phyloP scores from a whole-genome alignment of 345 rosid species.

The Corymbia maculata region DNA sequence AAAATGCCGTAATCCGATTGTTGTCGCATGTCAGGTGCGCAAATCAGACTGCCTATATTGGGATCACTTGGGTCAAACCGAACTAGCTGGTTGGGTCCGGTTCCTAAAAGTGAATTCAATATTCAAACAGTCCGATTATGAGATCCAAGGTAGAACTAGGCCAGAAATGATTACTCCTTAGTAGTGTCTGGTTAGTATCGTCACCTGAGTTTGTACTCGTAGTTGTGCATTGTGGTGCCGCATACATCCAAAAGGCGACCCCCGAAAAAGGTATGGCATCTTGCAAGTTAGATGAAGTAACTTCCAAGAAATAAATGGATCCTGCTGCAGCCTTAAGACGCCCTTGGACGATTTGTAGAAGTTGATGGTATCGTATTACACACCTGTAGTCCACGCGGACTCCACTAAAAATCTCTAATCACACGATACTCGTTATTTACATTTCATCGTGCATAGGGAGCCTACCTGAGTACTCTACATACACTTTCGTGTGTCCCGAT shows the following conservation, averaged over 20 bases:
- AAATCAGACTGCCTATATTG: no score
- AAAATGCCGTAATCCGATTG: no score
- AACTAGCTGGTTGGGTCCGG: no score
- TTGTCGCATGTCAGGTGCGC: no score
- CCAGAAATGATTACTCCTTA: no score
- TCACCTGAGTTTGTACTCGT: not conserved
- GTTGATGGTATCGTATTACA: not conserved
- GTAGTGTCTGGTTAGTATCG: no score
- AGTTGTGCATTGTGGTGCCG: no score
- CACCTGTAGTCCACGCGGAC: not conserved
- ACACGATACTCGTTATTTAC: not conserved
- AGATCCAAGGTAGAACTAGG: no score
- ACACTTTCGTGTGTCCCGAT: not conserved
- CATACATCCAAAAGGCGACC: not conserved
- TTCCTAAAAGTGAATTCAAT: no score
- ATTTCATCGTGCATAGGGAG: not conserved
- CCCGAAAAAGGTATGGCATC: not conserved
- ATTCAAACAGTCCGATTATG: no score
- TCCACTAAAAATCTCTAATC: not conserved
- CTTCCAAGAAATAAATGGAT: not conserved
- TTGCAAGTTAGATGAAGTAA: not conserved
- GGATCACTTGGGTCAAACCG: no score
- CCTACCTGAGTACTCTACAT: not conserved
- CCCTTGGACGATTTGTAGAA: not conserved
- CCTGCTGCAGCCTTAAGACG: not conserved